Evolutionary conservation across 2,329 filamentous ascomycete genomes (phyloP), one percentile per base, ranked within the genome.

Genomic region (Exophiala xenobiotica): DNA sequence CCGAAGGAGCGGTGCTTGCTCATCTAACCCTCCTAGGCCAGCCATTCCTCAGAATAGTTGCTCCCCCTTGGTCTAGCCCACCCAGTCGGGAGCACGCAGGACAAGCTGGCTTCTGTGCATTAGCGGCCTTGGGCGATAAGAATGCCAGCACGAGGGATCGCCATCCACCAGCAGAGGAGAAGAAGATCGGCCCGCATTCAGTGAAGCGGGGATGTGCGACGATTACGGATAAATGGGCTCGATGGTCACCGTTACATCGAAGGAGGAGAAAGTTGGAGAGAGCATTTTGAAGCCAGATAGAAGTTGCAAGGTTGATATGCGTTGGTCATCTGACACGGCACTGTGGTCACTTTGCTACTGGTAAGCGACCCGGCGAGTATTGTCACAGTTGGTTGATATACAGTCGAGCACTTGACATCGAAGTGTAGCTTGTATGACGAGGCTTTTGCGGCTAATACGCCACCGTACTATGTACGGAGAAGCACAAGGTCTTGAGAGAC

Each of bases 251-350:
- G 53, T 56, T 53, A 48, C 50, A 53, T 57, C 27, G 52, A 40
- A 55, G 42, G 38, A 44, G 53, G 46, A 52, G 53, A 53, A 20
- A 49, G 35, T 49, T 49, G 49, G 46, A 51, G 50, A 29, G 24
- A 20, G 27, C 14, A 11, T 14, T 7, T 14, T 9, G 12, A 14
- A n/a, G 8, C 43, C 18, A 23, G 14, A 27, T 18, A 29, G 23
- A 43, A 8, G 11, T 39, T 9, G 6, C 16, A 11, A 39, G 16
- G 8, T 8, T 40, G 38, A 40, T n/a, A 22, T 22, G 20, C n/a
- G 19, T 12, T 4, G 19, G 19, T 12, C 37, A 39, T 4, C 7
- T 39, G 37, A 6, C 20, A 39, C 37, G 3, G 9, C 16, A 35
- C 5, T n/a, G n/a, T n/a, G n/a, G n/a, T n/a, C n/a, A n/a, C n/a